phyloP scores from a whole-genome alignment of 2,329 filamentous ascomycete genomes.

The Trichoderma sp. region DNA sequence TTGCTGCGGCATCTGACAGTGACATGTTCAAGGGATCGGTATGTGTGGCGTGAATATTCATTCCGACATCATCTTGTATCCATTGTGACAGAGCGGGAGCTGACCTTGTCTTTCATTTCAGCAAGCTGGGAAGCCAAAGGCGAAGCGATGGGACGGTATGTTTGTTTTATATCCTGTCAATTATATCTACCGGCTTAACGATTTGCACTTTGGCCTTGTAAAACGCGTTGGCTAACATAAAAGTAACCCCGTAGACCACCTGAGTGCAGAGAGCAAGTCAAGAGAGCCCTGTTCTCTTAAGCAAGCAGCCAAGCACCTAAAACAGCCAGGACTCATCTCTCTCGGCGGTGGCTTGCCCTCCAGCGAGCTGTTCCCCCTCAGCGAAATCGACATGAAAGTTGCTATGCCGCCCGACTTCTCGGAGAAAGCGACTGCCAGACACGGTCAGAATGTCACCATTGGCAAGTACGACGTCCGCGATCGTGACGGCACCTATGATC shows the following conservation, averaged over 20 bases:
- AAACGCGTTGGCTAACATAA: not conserved
- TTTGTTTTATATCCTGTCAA: conserved; percentile 38
- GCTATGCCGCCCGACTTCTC: conserved; percentile 71
- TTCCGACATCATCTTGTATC: not conserved
- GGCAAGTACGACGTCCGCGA: conserved; percentile 83
- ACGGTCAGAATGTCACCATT: conserved; percentile 64
- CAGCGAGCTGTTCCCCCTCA: conserved; percentile 89
- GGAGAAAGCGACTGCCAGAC: conserved; percentile 65
- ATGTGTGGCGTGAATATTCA: conserved; percentile 36
- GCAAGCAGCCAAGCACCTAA: conserved; percentile 76
- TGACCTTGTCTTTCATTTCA: conserved; percentile 27
- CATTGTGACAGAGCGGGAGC: not conserved
- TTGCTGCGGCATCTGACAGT: conserved; percentile 76
- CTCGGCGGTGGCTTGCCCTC: conserved; percentile 90
- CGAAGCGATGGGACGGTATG: conserved; percentile 84
- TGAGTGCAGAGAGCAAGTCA: conserved; percentile 65
- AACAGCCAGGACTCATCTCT: conserved; percentile 83
- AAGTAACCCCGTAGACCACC: conserved; percentile 48
- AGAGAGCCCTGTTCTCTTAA: conserved; percentile 76
- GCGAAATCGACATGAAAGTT: conserved; percentile 74
- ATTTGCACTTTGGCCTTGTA: too few relatives aligned
- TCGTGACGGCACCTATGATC: conserved; percentile 63
- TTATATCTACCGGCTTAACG: too few relatives aligned
- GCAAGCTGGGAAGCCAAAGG: conserved; percentile 67
- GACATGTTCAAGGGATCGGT: conserved; percentile 82